Conservation (phyloP, 345 rosid species). For the Psidium friedrichsthalianum region DNA sequence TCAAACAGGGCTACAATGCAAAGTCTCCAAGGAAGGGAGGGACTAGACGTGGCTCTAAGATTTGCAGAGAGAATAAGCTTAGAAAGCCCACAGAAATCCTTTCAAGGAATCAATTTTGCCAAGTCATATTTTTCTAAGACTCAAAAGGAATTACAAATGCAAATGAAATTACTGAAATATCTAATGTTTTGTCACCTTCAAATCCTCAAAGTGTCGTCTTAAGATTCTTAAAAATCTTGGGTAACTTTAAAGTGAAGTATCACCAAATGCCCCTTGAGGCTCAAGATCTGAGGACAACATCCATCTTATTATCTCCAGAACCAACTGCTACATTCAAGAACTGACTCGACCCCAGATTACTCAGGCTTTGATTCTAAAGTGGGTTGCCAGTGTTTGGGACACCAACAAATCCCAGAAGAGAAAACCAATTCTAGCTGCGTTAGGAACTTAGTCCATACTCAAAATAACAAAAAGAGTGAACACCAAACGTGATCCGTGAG, state of each 20-base stretch:
- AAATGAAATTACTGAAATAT: background rate
- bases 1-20: background rate
- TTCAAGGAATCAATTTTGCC: background rate
- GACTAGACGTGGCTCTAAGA: background rate
- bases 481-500: too few species aligned
- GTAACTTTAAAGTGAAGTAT: background rate
- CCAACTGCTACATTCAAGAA: background rate
- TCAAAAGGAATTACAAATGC: background rate
- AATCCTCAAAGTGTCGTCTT: background rate
- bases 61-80: background rate
- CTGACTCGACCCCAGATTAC: background rate
- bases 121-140: background rate
- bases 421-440: background rate
- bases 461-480: too few species aligned
- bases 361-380: background rate
- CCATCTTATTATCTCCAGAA: background rate
- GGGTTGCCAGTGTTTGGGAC: background rate
- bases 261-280: background rate
- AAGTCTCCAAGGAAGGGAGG: background rate
- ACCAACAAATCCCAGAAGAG: background rate
- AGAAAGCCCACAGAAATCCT: background rate
- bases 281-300: background rate
- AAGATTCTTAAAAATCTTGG: background rate
- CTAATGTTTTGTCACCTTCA: background rate
- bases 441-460: too few species aligned